Evolutionary conservation across 495 filamentous ascomycete genomes (phyloP).

Genomic region (Aspergillus incahuasiensis): DNA sequence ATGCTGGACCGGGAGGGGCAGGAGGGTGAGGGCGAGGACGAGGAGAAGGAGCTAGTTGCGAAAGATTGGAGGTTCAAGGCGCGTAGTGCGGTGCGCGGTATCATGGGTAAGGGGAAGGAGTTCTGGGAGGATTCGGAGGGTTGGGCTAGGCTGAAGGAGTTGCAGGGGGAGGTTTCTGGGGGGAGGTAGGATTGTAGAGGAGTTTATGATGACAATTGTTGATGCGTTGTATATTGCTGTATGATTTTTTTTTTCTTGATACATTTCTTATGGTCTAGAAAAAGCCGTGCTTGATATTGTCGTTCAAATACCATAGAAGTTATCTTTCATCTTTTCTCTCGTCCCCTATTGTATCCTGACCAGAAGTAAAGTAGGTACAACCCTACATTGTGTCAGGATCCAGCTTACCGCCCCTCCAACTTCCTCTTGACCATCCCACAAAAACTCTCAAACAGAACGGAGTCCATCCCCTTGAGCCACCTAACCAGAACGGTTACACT

Average conservation of each 20-base stretch:
- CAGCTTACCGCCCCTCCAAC: constrained; percentile 25
- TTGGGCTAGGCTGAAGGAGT: constrained; percentile 59
- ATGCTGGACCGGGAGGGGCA: constrained; percentile 36
- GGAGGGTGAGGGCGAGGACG: constrained; percentile 24
- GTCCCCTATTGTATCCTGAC: too few species aligned
- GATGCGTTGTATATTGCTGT: too few species aligned
- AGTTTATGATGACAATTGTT: too few species aligned
- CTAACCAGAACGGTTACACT: constrained; percentile 46
- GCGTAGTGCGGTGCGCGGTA: constrained; percentile 70
- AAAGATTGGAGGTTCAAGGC: constrained; percentile 83
- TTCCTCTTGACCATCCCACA: constrained; percentile 69
- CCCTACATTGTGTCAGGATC: too few species aligned
- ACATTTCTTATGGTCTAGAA: not conserved
- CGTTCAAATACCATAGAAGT: too few species aligned
- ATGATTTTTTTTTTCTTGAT: not conserved
- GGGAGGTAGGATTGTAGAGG: constrained; percentile 11
- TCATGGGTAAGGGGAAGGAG: constrained; percentile 77
- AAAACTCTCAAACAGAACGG: constrained; percentile 81
- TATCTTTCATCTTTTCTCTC: too few species aligned
- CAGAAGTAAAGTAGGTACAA: too few species aligned
- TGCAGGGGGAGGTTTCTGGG: constrained; percentile 35
- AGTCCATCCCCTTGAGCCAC: constrained; percentile 75
- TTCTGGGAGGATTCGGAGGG: constrained; percentile 73
- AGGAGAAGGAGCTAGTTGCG: constrained; percentile 41
- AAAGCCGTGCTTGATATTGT: not conserved